These are phyloP conservation scores for Vitis hybrid DNA, from an alignment of 177 flowering plant species.

Conservation along the genomic window DNA sequence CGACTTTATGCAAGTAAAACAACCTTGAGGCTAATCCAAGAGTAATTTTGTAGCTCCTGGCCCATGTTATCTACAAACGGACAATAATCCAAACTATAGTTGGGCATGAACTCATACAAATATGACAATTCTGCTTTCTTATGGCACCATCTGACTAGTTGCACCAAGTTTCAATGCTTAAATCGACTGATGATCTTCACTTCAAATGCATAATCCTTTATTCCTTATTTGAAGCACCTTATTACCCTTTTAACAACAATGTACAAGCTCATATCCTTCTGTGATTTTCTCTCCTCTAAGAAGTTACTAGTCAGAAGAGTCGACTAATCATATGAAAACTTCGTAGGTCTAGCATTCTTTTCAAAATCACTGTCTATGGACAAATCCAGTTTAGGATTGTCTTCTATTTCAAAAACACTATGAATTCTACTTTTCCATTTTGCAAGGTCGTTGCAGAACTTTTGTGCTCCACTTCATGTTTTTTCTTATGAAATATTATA, in stretches of 20 bases:
- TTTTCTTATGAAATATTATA: no score
- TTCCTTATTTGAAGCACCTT: conserved; percentile 26
- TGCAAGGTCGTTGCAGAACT: neutral
- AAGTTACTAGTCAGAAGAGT: conserved; percentile 28
- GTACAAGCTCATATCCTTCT: conserved; percentile 18
- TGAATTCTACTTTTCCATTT: neutral
- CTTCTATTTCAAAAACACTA: neutral
- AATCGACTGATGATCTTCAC: conserved; percentile 29
- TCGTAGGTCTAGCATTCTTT: conserved; percentile 26
- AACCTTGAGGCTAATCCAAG: no score
- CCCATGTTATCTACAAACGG: no score
- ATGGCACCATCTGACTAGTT: no score
- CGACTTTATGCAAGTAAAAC: no score
- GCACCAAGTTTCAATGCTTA: neutral
- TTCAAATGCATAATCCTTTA: conserved; percentile 27
- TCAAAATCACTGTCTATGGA: conserved; percentile 16
- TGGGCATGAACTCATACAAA: no score
- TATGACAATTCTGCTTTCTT: no score
- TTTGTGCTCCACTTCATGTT: no score
- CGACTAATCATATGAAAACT: conserved; percentile 21
- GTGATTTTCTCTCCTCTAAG: conserved; percentile 24
- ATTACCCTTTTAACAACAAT: conserved; percentile 27
- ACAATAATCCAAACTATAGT: no score
- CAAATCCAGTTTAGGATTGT: neutral
- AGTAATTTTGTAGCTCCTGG: no score